Evolutionary conservation across 495 filamentous ascomycete genomes (phyloP).

Genomic region (Hypoxylon subgilvum): DNA sequence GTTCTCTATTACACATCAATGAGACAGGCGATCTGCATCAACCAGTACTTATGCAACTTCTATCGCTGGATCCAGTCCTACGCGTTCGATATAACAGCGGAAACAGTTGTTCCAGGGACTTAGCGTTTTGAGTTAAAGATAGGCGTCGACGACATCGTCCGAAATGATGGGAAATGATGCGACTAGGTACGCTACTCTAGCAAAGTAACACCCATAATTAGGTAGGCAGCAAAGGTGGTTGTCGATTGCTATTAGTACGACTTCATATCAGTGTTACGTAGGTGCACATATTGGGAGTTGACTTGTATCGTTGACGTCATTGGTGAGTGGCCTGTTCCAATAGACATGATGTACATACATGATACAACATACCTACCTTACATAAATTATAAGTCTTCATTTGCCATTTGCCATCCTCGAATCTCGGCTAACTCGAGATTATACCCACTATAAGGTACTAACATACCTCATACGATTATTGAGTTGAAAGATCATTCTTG

Average conservation of each 20-base stretch:
- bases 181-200: constrained; percentile 54
- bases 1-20: too few relatives aligned
- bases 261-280: constrained; percentile 22
- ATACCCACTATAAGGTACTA: background rate
- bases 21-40: constrained; percentile 39
- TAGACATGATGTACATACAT: too few relatives aligned
- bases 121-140: constrained; percentile 59
- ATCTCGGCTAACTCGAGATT: background rate
- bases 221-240: constrained; percentile 31
- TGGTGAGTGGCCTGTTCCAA: too few relatives aligned
- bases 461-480: background rate
- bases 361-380: too few relatives aligned
- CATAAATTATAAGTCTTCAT: background rate
- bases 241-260: background rate
- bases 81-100: constrained; percentile 65
- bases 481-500: background rate
- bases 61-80: constrained; percentile 64
- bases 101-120: constrained; percentile 60
- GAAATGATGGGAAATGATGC: constrained; percentile 47
- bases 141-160: constrained; percentile 58
- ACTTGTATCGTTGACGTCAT: constrained; percentile 37
- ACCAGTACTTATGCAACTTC: constrained; percentile 50
- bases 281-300: background rate
- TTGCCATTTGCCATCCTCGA: background rate
- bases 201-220: constrained; percentile 57